Percentiles rank a stretch among this genome's conserved stretches.
These are phyloP conservation scores for Angomonas deanei DNA, from an alignment of 208 protist species.

Conservation along the genomic window DNA sequence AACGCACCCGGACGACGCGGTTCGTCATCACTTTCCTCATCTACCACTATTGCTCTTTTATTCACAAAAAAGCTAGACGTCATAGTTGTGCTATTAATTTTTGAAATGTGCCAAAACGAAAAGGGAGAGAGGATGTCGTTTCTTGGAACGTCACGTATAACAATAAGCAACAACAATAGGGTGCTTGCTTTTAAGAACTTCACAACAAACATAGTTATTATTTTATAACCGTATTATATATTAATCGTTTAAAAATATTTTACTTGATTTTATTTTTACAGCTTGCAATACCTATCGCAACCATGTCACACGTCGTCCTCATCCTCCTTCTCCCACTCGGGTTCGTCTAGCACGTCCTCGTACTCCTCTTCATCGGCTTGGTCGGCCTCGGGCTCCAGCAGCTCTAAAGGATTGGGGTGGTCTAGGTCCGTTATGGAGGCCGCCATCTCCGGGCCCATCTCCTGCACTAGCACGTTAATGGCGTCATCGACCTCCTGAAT, in stretches of 20 bases:
- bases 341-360: conserved; percentile 55
- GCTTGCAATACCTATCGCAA: neutral
- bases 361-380: conserved; percentile 30
- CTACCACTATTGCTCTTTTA: conserved; percentile 1
- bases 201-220: too few species aligned
- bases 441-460: conserved; percentile 80
- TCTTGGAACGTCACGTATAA: too few species aligned
- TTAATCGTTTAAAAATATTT: neutral
- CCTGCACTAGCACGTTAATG: conserved; percentile 69
- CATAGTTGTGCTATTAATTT: neutral
- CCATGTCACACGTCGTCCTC: conserved; percentile 14
- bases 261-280: neutral
- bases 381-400: conserved; percentile 62
- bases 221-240: neutral
- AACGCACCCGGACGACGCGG: too few species aligned
- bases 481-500: conserved; percentile 73
- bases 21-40: neutral
- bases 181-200: neutral
- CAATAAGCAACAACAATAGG: neutral
- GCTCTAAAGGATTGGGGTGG: conserved; percentile 75
- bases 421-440: conserved; percentile 71
- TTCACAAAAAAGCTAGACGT: conserved; percentile 10
- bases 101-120: neutral
- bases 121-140: too few species aligned
- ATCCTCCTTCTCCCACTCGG: conserved; percentile 73